Conservation (phyloP, 208 protist species). For the Novymonas esmeraldas region DNA sequence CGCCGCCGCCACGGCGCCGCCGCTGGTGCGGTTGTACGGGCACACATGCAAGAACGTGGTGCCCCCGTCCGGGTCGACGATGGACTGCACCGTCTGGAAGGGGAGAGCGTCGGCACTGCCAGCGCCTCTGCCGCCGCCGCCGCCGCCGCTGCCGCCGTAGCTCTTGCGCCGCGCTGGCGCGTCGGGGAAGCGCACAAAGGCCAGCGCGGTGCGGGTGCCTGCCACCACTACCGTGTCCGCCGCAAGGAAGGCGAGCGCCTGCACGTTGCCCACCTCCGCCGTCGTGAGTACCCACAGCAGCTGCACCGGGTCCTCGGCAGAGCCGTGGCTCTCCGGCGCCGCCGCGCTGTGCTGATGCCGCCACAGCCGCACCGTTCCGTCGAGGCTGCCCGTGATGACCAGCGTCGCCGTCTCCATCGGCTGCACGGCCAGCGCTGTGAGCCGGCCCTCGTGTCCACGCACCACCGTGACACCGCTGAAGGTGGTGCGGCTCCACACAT, state of each 20-base stretch:
- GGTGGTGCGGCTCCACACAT: conserved; percentile 61
- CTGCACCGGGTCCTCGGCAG: conserved; percentile 8
- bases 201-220: conserved; percentile 23
- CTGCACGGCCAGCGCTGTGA: conserved; percentile 58
- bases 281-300: conserved; percentile 30
- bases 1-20: neutral
- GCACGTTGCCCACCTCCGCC: conserved; percentile 26
- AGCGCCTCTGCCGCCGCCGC: neutral
- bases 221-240: conserved; percentile 21
- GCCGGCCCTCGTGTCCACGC: conserved; percentile 55
- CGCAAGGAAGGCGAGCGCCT: conserved; percentile 18
- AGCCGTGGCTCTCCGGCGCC: too few species aligned
- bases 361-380: conserved; percentile 74
- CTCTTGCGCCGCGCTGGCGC: neutral
- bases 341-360: conserved; percentile 21
- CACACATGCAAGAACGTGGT: conserved; percentile 32
- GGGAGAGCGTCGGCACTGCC: neutral
- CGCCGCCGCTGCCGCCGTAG: neutral
- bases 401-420: conserved; percentile 32
- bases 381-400: conserved; percentile 70
- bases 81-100: conserved; percentile 22
- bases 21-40: conserved; percentile 10
- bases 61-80: conserved; percentile 24
- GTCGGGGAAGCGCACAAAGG: conserved; percentile 16
- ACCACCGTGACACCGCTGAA: conserved; percentile 48